Evolutionary conservation across 2,329 filamentous ascomycete species (phyloP).

Genomic region (Arthrobotrys conoides): DNA sequence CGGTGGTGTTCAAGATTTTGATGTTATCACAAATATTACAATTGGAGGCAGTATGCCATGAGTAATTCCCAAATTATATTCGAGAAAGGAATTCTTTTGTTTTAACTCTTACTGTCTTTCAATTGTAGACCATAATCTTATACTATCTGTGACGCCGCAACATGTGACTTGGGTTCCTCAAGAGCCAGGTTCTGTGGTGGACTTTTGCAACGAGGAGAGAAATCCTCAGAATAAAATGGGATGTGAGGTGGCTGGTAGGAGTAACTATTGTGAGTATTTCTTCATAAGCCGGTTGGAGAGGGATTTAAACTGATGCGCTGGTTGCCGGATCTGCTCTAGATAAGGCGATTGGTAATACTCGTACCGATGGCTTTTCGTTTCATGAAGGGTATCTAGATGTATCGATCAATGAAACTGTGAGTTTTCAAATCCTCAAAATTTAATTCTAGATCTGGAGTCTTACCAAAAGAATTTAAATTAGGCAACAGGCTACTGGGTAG

Average conservation of each 20-base stretch:
- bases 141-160: constrained; percentile 15
- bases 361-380: background rate
- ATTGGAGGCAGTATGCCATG: background rate
- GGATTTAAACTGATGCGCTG: background rate
- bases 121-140: background rate
- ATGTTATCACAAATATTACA: constrained; percentile 1
- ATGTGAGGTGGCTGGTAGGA: constrained; percentile 6
- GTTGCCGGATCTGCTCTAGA: background rate
- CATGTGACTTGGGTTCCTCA: constrained; percentile 30
- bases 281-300: background rate
- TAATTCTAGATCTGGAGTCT: too few relatives aligned
- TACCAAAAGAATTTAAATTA: background rate
- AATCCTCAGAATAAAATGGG: background rate
- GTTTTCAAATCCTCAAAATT: too few relatives aligned
- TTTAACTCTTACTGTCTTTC: background rate
- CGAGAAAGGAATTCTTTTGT: background rate
- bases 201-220: background rate
- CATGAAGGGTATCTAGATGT: constrained; percentile 3
- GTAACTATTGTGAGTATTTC: constrained; percentile 13
- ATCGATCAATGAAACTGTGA: background rate
- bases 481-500: constrained; percentile 12
- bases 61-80: background rate
- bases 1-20: background rate
- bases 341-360: background rate
- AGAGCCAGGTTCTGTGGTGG: constrained; percentile 1